A percentile compares a stretch with the other conserved stretches of the same genome.
These are phyloP conservation scores for Coffea eugenioides DNA, from an alignment of 257 asterid genomes.

Conservation along the genomic window DNA sequence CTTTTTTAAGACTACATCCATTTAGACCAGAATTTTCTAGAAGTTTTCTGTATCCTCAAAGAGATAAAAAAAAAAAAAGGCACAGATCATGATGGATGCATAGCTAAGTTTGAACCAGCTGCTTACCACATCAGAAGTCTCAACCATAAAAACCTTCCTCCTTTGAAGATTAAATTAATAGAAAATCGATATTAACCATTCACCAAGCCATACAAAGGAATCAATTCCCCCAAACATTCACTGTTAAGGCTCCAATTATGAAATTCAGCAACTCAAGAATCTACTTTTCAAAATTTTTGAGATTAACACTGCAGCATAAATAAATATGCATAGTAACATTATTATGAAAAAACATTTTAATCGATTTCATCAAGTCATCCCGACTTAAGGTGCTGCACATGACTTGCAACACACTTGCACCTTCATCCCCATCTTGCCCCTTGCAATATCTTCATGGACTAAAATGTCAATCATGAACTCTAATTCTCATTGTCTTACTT, in stretches of 20 bases:
- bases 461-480: neutral
- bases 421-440: neutral
- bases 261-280: neutral
- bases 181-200: neutral
- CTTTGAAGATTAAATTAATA: no score
- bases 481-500: neutral
- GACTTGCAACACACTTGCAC: neutral
- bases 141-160: neutral
- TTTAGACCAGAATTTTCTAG: neutral
- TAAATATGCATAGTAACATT: neutral
- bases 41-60: neutral
- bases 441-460: neutral
- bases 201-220: neutral
- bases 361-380: neutral
- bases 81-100: neutral
- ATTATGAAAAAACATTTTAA: no score
- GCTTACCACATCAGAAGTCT: neutral
- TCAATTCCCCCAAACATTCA: neutral
- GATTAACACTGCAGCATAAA: neutral
- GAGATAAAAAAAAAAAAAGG: neutral
- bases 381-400: neutral
- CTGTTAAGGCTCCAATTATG: neutral
- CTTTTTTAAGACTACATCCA: neutral
- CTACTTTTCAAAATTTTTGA: neutral
- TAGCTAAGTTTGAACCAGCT: neutral